These are phyloP conservation scores for Phytophthora chlamydospora DNA, from an alignment of 352 stramenopile species.

Conservation along the genomic window DNA sequence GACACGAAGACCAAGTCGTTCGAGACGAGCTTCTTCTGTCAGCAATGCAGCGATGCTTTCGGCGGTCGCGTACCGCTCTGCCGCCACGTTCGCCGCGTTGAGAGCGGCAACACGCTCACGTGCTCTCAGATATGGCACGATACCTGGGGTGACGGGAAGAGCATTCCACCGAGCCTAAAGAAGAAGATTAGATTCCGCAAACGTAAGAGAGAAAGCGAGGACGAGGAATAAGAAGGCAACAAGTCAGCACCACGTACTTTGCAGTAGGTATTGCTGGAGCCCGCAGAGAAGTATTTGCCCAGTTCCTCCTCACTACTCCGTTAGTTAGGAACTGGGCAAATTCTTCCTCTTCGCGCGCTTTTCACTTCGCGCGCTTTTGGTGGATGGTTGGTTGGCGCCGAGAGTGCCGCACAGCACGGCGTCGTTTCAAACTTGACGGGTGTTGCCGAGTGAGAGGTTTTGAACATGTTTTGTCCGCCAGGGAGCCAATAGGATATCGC, in stretches of 20 bases:
- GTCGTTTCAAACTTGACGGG: neutral
- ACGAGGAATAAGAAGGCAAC: too few species aligned
- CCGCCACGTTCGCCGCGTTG: too few species aligned
- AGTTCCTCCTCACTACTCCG: too few species aligned
- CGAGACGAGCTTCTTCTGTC: slow-evolving; percentile 18
- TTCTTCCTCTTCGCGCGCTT: too few species aligned
- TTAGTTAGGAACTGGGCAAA: too few species aligned
- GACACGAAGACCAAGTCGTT: slow-evolving; percentile 11
- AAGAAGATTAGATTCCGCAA: slow-evolving; percentile 24
- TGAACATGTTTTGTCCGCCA: neutral
- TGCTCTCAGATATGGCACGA: slow-evolving; percentile 21
- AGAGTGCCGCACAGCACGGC: too few species aligned
- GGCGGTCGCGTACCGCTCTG: slow-evolving; percentile 3
- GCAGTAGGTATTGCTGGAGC: too few species aligned
- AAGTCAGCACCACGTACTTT: too few species aligned
- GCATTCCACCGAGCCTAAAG: slow-evolving; percentile 7
- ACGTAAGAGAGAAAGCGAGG: slow-evolving; percentile 15
- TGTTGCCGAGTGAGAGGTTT: neutral
- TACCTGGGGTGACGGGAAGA: slow-evolving; percentile 15
- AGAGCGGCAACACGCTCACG: slow-evolving; percentile 11
- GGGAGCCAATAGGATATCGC: neutral
- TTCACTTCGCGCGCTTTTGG: too few species aligned
- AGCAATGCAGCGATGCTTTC: slow-evolving; percentile 2
- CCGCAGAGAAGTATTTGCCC: too few species aligned
- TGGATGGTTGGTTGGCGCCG: too few species aligned